phyloP scores from a whole-genome alignment of 2,329 filamentous ascomycete species.

The Exutisphaerella laricina region DNA sequence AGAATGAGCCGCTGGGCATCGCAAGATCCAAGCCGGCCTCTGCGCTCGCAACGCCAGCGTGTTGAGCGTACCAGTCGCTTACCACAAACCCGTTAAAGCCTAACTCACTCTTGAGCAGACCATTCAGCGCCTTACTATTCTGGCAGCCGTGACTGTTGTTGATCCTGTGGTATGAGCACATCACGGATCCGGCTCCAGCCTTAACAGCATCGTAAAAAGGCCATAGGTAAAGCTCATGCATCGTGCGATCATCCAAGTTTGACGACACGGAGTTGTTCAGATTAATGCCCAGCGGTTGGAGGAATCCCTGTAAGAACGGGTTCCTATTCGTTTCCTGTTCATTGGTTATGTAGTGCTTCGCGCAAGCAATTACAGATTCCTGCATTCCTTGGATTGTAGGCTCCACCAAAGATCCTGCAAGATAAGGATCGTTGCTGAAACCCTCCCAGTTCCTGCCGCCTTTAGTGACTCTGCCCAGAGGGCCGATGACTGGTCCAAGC shows the following conservation, averaged over 20 bases:
- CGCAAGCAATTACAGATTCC: conserved; percentile 37
- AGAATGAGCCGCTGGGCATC: conserved; percentile 26
- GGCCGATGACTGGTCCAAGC: conserved; percentile 29
- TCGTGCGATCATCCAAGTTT: conserved; percentile 28
- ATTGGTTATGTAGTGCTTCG: conserved; percentile 26
- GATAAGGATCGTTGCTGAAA: conserved; percentile 57
- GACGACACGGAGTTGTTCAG: conserved; percentile 40
- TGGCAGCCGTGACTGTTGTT: conserved; percentile 55
- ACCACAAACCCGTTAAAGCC: conserved; percentile 39
- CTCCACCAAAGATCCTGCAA: conserved; percentile 24
- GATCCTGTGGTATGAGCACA: conserved; percentile 66
- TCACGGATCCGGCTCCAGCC: conserved; percentile 69
- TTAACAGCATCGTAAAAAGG: conserved; percentile 66
- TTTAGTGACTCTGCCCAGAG: conserved; percentile 28
- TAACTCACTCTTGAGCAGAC: conserved; percentile 60
- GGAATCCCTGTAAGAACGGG: conserved; percentile 17
- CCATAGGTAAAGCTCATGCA: conserved; percentile 51
- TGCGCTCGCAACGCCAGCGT: conserved; percentile 29
- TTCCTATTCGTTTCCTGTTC: conserved; percentile 29
- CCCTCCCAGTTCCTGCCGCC: conserved; percentile 39
- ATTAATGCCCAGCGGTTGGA: conserved; percentile 18
- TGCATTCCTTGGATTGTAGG: conserved; percentile 26
- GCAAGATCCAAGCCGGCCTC: conserved; percentile 31
- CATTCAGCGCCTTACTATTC: conserved; percentile 63
- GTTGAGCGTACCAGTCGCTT: conserved; percentile 42